A percentile compares a stretch with the other conserved stretches of the same genome.
Conservation (phyloP, 2,329 filamentous ascomycete genomes). For the Diaporthe longicolla region DNA sequence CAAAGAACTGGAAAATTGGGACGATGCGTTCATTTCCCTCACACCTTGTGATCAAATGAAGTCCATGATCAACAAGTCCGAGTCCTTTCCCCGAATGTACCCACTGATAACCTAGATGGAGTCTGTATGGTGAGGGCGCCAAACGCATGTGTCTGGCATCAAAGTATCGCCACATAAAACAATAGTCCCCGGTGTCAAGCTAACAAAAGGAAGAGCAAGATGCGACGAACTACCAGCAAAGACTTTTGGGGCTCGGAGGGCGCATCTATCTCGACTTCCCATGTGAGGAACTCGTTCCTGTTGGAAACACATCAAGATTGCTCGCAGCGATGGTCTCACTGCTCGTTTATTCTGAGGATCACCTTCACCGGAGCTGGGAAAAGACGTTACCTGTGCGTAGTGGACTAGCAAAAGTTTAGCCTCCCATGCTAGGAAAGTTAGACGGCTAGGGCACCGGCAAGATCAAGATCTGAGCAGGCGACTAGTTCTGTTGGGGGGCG, state of each 20-base stretch:
- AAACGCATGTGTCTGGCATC: not conserved
- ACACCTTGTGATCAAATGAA: not conserved
- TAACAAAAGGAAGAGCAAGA: not conserved
- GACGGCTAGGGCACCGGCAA: not conserved
- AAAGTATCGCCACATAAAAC: not conserved
- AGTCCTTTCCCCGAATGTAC: not conserved
- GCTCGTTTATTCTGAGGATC: not conserved
- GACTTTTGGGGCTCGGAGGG: too few species aligned
- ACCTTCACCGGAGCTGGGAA: not conserved
- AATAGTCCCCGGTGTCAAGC: not conserved
- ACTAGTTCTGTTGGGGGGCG: not conserved
- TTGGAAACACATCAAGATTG: not conserved
- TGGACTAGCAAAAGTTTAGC: not conserved
- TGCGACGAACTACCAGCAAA: not conserved
- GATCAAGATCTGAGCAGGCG: slow-evolving; percentile 12
- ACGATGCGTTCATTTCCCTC: not conserved
- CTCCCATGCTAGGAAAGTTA: not conserved
- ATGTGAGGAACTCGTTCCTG: not conserved
- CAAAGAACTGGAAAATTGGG: not conserved
- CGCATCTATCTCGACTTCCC: not conserved
- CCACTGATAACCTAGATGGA: too few species aligned
- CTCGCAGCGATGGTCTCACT: not conserved
- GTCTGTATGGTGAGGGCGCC: not conserved
- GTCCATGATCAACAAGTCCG: too few species aligned
- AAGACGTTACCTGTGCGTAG: not conserved